Evolutionary conservation across 2,329 filamentous ascomycete genomes (phyloP).

Genomic region (Aspergillus chevalieri): DNA sequence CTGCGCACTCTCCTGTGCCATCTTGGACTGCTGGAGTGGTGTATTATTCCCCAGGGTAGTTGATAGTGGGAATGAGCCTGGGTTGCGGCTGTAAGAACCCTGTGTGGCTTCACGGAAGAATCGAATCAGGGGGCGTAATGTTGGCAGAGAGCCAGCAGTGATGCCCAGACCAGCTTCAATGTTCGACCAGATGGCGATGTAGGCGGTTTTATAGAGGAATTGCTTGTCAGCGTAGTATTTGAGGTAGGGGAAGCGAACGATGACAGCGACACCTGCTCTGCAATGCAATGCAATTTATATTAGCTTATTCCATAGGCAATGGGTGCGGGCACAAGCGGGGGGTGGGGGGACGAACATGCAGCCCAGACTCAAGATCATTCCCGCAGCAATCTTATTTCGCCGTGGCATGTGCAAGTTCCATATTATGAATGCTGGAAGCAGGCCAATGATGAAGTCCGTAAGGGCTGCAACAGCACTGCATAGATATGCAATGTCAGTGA

Average conservation of each 20-base stretch:
- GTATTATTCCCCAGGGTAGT: conserved; percentile 6
- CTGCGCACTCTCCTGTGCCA: not conserved
- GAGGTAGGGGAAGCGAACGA: conserved; percentile 16
- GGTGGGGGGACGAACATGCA: conserved; percentile 36
- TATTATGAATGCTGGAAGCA: conserved; percentile 50
- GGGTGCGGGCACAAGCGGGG: not conserved
- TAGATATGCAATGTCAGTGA: conserved; percentile 48
- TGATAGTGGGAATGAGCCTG: conserved; percentile 13
- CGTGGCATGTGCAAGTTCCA: conserved; percentile 50
- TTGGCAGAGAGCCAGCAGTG: conserved; percentile 28
- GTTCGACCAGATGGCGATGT: conserved; percentile 36
- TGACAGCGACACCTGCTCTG: conserved; percentile 21
- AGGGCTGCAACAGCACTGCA: conserved; percentile 43
- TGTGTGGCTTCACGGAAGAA: conserved; percentile 18
- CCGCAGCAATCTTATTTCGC: conserved; percentile 47
- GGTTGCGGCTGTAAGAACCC: conserved; percentile 6
- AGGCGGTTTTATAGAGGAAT: conserved; percentile 34
- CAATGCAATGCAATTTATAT: not conserved
- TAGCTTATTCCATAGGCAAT: conserved; percentile 16
- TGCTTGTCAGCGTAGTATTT: conserved; percentile 7
- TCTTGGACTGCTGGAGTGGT: conserved; percentile 3
- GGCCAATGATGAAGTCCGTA: conserved; percentile 47
- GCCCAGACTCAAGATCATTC: conserved; percentile 49
- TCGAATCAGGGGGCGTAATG: conserved; percentile 42
- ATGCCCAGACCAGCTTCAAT: conserved; percentile 32